Conservation (phyloP, 257 asterid species). For the Paraleonurus japonicus region DNA sequence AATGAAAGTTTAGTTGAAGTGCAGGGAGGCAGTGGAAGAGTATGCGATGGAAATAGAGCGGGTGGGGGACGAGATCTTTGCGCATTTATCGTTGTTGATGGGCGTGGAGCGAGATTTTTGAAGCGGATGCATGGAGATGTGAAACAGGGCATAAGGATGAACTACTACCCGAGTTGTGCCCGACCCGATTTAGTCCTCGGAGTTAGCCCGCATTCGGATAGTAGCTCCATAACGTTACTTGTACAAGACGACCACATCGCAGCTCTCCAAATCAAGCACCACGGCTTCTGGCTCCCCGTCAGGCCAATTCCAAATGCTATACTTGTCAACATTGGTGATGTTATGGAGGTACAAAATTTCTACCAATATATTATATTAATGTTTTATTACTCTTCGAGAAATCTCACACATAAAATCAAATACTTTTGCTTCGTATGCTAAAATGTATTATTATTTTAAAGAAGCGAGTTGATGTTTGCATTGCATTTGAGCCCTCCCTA, state of each 20-base stretch:
- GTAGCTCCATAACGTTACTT: slow-evolving; percentile 37
- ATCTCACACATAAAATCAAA: too few species aligned
- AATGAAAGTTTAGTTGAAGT: too few species aligned
- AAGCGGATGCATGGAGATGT: slow-evolving; percentile 32
- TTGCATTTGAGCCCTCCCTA: too few species aligned
- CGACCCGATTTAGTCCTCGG: slow-evolving; percentile 49
- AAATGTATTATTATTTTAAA: too few species aligned
- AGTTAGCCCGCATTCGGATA: slow-evolving; percentile 47
- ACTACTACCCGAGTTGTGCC: slow-evolving; percentile 42
- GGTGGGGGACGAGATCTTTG: slow-evolving; percentile 35
- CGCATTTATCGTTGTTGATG: slow-evolving; percentile 37
- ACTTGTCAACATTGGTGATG: slow-evolving; percentile 47
- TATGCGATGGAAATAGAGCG: slow-evolving; percentile 35
- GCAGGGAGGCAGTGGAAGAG: slow-evolving; percentile 41
- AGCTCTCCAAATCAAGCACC: slow-evolving; percentile 39
- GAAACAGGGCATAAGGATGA: slow-evolving; percentile 38
- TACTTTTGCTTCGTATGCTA: too few species aligned
- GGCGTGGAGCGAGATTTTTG: slow-evolving; percentile 27
- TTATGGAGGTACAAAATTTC: slow-evolving; percentile 43
- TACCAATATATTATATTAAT: too few species aligned
- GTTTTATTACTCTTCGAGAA: too few species aligned
- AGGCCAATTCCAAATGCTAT: slow-evolving; percentile 41
- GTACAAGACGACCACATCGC: slow-evolving; percentile 37
- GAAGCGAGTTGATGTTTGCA: too few species aligned
- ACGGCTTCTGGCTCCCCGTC: slow-evolving; percentile 42